phyloP scores from a whole-genome alignment of 116 monocot genomes.

The Zostera marina region DNA sequence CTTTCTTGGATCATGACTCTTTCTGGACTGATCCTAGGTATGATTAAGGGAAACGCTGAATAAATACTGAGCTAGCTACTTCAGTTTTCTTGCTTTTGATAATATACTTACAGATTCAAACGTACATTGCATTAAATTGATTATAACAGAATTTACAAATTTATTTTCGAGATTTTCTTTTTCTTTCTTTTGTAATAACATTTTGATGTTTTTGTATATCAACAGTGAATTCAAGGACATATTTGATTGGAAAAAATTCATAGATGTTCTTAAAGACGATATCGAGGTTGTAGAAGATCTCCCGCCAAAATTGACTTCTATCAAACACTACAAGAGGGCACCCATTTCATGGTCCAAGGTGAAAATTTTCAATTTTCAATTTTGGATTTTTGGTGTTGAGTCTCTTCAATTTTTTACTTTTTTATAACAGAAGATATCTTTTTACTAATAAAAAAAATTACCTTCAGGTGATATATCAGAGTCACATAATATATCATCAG shows the following conservation, averaged over 20 bases:
- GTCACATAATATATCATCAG: too few species aligned
- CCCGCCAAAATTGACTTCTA: conserved; percentile 19
- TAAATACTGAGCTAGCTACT: too few species aligned
- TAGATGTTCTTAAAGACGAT: conserved; percentile 47
- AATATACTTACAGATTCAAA: too few species aligned
- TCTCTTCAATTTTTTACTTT: too few species aligned
- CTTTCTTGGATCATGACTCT: conserved; percentile 64
- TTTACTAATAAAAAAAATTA: too few species aligned
- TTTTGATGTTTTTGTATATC: not conserved
- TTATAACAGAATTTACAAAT: too few species aligned
- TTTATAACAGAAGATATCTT: too few species aligned
- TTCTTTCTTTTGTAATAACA: not conserved
- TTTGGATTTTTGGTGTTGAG: not conserved
- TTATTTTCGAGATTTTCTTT: too few species aligned
- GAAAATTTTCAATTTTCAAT: not conserved
- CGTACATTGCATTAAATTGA: too few species aligned
- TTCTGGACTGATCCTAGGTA: conserved; percentile 66
- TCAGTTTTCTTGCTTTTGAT: too few species aligned
- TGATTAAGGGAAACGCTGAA: too few species aligned
- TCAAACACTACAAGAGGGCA: conserved; percentile 29
- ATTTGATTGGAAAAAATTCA: conserved; percentile 70
- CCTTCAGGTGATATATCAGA: too few species aligned
- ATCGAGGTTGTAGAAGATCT: conserved; percentile 58
- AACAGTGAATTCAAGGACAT: conserved; percentile 83
- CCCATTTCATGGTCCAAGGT: conserved; percentile 82